phyloP scores from a whole-genome alignment of 768 basidiomycete genomes.

The Podaxis sp. region DNA sequence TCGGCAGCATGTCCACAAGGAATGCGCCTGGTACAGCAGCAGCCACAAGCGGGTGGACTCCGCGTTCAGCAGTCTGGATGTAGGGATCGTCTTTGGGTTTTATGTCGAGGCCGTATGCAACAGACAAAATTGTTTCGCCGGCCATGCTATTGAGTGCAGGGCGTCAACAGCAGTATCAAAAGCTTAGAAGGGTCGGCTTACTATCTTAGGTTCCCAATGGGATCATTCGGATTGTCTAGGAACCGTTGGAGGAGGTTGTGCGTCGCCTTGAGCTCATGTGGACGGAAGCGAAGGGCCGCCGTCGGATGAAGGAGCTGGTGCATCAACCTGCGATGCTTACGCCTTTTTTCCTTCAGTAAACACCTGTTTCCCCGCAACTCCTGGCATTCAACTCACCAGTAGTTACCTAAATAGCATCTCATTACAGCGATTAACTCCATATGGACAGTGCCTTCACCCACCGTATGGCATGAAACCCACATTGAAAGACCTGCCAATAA shows the following conservation, averaged over 20 bases:
- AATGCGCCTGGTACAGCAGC: conserved; percentile 26
- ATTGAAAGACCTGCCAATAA: conserved; percentile 20
- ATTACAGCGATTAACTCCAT: background rate
- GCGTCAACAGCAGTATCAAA: background rate
- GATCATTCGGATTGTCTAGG: conserved; percentile 19
- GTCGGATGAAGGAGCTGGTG: conserved; percentile 26
- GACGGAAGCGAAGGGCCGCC: conserved; percentile 20
- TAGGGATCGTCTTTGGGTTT: conserved; percentile 26
- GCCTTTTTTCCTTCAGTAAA: conserved; percentile 19
- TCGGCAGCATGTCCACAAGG: conserved; percentile 25
- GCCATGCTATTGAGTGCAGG: conserved; percentile 22
- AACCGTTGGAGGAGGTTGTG: conserved; percentile 24
- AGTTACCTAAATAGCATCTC: conserved; percentile 13
- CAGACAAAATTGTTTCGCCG: conserved; percentile 26
- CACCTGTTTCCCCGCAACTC: too few species aligned
- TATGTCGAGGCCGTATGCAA: conserved; percentile 32
- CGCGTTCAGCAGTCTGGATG: conserved; percentile 22
- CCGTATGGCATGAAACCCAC: conserved; percentile 29
- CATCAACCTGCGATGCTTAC: conserved; percentile 25
- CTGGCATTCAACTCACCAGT: conserved; percentile 11
- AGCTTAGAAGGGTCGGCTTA: background rate
- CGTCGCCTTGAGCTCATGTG: conserved; percentile 21
- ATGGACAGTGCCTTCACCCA: conserved; percentile 7
- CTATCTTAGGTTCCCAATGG: conserved; percentile 4
- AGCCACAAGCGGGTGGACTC: conserved; percentile 15